Evolutionary conservation across 805 yeast genomes (phyloP).

Genomic region (Yamadazyma kitorensis): DNA sequence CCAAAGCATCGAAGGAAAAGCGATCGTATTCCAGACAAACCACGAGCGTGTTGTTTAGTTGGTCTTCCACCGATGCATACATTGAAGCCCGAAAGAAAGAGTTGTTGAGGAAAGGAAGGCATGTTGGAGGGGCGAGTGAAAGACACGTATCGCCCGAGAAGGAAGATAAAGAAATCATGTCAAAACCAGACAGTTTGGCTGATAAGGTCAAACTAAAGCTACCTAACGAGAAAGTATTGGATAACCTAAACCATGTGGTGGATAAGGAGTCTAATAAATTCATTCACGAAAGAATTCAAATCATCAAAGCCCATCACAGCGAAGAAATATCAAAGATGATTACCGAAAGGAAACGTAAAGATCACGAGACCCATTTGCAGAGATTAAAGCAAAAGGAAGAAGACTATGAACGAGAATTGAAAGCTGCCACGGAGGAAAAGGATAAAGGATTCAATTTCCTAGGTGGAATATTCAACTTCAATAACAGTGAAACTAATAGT

Average conservation of each 20-base stretch:
- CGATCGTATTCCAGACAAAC: conserved; percentile 9
- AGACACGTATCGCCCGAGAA: not conserved
- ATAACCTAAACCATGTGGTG: conserved; percentile 25
- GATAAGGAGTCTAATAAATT: conserved; percentile 38
- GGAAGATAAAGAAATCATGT: conserved; percentile 1
- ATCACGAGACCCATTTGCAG: conserved; percentile 36
- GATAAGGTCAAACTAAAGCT: conserved; percentile 11
- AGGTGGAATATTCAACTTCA: conserved; percentile 12
- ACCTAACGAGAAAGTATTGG: conserved; percentile 20
- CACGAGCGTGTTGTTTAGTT: conserved; percentile 37
- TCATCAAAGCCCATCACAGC: conserved; percentile 36
- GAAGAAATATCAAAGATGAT: conserved; percentile 35
- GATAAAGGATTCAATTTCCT: conserved; percentile 14
- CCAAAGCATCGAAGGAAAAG: not conserved
- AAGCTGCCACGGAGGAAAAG: conserved; percentile 24
- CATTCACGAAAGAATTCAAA: conserved; percentile 37
- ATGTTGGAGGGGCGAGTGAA: not conserved
- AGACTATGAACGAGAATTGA: conserved; percentile 32
- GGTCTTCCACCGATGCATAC: conserved; percentile 43
- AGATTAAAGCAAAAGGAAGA: conserved; percentile 37
- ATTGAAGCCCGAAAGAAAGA: conserved; percentile 30
- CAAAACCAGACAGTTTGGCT: conserved; percentile 4
- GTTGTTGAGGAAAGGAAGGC: conserved; percentile 7
- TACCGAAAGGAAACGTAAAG: conserved; percentile 36
- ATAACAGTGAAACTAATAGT: not conserved